Percentiles rank a stretch among this genome's conserved stretches.
Conservation (phyloP, 1,139 yeast genomes). For the Diutina sp. region DNA sequence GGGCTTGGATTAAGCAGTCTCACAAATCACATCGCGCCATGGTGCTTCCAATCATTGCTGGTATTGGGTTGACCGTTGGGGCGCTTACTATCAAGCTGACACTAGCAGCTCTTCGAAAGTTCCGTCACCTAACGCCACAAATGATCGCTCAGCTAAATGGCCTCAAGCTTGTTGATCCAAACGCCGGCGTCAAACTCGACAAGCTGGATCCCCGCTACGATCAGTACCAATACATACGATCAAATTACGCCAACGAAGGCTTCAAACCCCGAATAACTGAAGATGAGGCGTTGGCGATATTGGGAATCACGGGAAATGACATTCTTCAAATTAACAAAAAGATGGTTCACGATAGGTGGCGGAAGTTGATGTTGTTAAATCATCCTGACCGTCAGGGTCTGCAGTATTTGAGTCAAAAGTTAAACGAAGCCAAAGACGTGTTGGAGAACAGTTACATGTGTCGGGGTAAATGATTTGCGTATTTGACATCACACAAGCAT, state of each 20-base stretch:
- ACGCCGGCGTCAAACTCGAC: not conserved
- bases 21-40: constrained; percentile 6
- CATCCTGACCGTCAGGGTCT: constrained; percentile 79
- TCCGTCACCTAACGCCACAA: constrained; percentile 30
- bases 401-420: constrained; percentile 54
- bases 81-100: constrained; percentile 43
- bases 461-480: not conserved
- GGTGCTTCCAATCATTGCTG: constrained; percentile 45
- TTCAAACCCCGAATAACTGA: constrained; percentile 44
- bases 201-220: not conserved
- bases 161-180: constrained; percentile 13
- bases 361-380: constrained; percentile 49
- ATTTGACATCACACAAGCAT: not conserved
- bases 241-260: constrained; percentile 21
- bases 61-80: constrained; percentile 41
- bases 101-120: constrained; percentile 30
- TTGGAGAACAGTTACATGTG: constrained; percentile 41
- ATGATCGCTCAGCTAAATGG: constrained; percentile 45
- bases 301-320: constrained; percentile 43
- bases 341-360: constrained; percentile 40
- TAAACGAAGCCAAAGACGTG: constrained; percentile 63
- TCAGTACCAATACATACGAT: constrained; percentile 5
- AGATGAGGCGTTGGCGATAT: constrained; percentile 41
- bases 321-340: constrained; percentile 30
- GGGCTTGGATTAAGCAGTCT: not conserved